phyloP scores from a whole-genome alignment of 352 stramenopile species.

The Phytophthora hybrid region DNA sequence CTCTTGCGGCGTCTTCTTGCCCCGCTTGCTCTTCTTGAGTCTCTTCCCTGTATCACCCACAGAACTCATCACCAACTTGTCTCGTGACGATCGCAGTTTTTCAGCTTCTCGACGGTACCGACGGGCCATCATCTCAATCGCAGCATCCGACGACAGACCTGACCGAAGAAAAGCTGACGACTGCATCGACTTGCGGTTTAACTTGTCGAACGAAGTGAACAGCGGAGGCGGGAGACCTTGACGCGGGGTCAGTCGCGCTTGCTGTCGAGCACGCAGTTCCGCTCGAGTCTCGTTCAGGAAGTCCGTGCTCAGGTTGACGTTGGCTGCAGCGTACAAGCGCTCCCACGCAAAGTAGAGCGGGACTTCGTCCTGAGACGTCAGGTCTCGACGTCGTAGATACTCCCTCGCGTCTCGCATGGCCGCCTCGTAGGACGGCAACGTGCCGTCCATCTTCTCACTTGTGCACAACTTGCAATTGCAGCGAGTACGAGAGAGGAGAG shows the following conservation, averaged over 20 bases:
- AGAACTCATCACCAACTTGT: constrained; percentile 7
- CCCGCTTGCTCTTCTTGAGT: not conserved
- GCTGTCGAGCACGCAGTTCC: constrained; percentile 43
- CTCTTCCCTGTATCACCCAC: not conserved
- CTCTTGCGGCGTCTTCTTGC: not conserved
- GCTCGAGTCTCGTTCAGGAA: constrained; percentile 46
- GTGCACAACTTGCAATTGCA: not conserved
- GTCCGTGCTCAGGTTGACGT: constrained; percentile 56
- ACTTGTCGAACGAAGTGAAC: constrained; percentile 42
- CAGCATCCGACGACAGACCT: constrained; percentile 24
- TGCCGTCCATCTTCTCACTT: constrained; percentile 28
- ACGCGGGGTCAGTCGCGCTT: constrained; percentile 45
- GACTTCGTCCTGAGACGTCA: constrained; percentile 57
- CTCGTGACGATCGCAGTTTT: constrained; percentile 39
- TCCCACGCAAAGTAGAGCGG: constrained; percentile 70
- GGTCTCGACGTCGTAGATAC: constrained; percentile 49
- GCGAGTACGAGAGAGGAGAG: constrained; percentile 6
- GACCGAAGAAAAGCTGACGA: constrained; percentile 50
- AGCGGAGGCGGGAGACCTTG: constrained; percentile 39
- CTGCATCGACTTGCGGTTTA: constrained; percentile 37
- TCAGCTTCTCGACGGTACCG: constrained; percentile 45
- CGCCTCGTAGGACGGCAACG: constrained; percentile 46
- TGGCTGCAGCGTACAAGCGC: constrained; percentile 53
- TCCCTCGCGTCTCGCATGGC: constrained; percentile 43
- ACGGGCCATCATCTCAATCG: constrained; percentile 46